Conservation (phyloP, 2,329 filamentous ascomycete species). For the Periglandula ipomoeae region DNA sequence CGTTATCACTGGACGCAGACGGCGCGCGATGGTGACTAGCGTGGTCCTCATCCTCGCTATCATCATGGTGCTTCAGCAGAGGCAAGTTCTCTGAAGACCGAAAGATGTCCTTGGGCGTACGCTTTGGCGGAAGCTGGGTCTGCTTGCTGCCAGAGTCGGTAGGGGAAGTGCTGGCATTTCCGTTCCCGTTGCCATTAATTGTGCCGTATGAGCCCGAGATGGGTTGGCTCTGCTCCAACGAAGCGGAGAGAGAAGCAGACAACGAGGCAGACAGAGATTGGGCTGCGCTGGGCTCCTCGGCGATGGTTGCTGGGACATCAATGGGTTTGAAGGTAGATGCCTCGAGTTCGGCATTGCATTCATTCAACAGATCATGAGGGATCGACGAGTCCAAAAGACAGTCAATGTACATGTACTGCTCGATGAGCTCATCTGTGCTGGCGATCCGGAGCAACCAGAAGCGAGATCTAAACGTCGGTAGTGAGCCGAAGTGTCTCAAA, state of each 20-base stretch:
- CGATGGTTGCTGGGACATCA: constrained; percentile 64
- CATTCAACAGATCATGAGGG: constrained; percentile 85
- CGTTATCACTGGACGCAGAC: constrained; percentile 15
- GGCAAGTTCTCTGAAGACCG: constrained; percentile 62
- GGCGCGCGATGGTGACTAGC: constrained; percentile 20
- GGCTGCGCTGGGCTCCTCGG: constrained; percentile 50
- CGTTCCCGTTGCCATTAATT: constrained; percentile 16
- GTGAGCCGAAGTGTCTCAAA: not conserved
- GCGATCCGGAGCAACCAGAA: not conserved
- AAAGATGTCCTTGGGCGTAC: constrained; percentile 81
- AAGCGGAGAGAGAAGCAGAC: constrained; percentile 10
- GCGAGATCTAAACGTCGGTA: not conserved
- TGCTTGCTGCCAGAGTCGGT: constrained; percentile 11
- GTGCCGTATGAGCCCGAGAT: constrained; percentile 19
- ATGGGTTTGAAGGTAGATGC: constrained; percentile 43
- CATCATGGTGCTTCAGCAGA: constrained; percentile 42
- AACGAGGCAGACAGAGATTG: constrained; percentile 14
- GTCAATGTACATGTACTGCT: constrained; percentile 92
- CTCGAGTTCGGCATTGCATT: constrained; percentile 61
- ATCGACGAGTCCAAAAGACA: constrained; percentile 81
- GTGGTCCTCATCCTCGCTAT: constrained; percentile 24
- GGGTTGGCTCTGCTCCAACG: constrained; percentile 1
- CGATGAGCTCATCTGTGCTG: constrained; percentile 52
- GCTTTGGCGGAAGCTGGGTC: constrained; percentile 47
- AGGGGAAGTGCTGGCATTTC: constrained; percentile 21